phyloP scores from a whole-genome alignment of 305 asterid genomes.

The Lippia alba region DNA sequence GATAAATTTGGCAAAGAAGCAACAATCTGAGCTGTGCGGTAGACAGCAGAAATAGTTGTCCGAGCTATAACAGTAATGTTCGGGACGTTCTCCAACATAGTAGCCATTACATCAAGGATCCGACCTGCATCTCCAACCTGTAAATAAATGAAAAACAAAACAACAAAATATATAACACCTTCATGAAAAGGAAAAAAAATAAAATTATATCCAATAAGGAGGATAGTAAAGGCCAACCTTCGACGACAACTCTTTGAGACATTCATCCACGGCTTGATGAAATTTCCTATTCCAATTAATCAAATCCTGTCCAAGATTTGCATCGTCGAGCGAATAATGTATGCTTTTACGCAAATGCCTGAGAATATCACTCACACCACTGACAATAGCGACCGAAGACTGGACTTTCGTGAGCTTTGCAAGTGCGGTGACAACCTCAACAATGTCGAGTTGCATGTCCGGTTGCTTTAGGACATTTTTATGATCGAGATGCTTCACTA shows the following conservation, averaged over 20 bases:
- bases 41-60: conserved; percentile 70
- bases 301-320: conserved; percentile 67
- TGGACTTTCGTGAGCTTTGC: conserved; percentile 65
- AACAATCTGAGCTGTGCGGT: conserved; percentile 77
- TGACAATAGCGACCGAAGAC: conserved; percentile 78
- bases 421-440: conserved; percentile 76
- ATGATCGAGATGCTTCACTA: conserved; percentile 96
- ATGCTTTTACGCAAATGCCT: conserved; percentile 94
- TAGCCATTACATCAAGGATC: conserved; percentile 86
- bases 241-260: conserved; percentile 74
- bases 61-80: conserved; percentile 61
- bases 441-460: conserved; percentile 89
- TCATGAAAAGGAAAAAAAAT: too few relatives aligned
- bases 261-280: conserved; percentile 81
- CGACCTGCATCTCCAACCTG: conserved; percentile 91
- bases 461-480: conserved; percentile 84
- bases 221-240: conserved; percentile 53
- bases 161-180: conserved; percentile 1
- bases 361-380: conserved; percentile 88
- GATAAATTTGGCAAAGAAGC: conserved; percentile 72
- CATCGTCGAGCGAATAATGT: conserved; percentile 80
- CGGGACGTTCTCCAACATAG: conserved; percentile 77
- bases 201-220: background rate
- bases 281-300: conserved; percentile 77
- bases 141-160: conserved; percentile 22